Evolutionary conservation across 2,329 filamentous ascomycete species (phyloP).

Genomic region (Exserohilum turcica): DNA sequence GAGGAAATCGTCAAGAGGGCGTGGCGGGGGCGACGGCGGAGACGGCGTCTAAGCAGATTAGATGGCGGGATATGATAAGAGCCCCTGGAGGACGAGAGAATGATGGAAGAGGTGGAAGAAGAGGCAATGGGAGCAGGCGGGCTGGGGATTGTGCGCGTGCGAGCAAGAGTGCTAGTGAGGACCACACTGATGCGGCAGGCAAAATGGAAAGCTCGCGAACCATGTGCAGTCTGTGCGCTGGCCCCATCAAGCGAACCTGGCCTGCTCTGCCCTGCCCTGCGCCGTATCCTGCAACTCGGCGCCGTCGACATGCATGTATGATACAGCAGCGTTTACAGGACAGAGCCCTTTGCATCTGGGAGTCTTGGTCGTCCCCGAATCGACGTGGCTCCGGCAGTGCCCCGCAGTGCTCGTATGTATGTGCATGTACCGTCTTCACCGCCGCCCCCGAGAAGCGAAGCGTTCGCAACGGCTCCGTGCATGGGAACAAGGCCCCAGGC

Average conservation of each 20-base stretch:
- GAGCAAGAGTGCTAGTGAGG: slow-evolving; percentile 19
- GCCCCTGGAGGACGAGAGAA: slow-evolving; percentile 17
- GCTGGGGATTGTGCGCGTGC: slow-evolving; percentile 15
- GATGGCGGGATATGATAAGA: slow-evolving; percentile 21
- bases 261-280: too few species aligned
- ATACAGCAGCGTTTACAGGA: too few species aligned
- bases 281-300: not conserved
- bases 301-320: not conserved
- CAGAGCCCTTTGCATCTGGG: not conserved
- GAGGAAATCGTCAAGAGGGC: slow-evolving; percentile 15
- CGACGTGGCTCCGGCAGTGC: too few species aligned
- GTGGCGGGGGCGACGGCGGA: slow-evolving; percentile 6
- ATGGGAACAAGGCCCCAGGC: slow-evolving; percentile 58
- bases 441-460: slow-evolving; percentile 59
- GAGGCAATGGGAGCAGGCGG: slow-evolving; percentile 9
- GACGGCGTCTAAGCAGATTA: slow-evolving; percentile 17
- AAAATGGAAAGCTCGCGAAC: slow-evolving; percentile 22
- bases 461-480: slow-evolving; percentile 56
- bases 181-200: slow-evolving; percentile 17
- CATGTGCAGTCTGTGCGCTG: slow-evolving; percentile 12
- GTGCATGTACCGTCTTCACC: slow-evolving; percentile 49
- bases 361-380: too few species aligned
- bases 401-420: slow-evolving; percentile 46
- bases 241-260: slow-evolving; percentile 20
- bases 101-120: slow-evolving; percentile 14